Evolutionary conservation across 768 basidiomycete genomes (phyloP).

Genomic region (Suillus subaureus): DNA sequence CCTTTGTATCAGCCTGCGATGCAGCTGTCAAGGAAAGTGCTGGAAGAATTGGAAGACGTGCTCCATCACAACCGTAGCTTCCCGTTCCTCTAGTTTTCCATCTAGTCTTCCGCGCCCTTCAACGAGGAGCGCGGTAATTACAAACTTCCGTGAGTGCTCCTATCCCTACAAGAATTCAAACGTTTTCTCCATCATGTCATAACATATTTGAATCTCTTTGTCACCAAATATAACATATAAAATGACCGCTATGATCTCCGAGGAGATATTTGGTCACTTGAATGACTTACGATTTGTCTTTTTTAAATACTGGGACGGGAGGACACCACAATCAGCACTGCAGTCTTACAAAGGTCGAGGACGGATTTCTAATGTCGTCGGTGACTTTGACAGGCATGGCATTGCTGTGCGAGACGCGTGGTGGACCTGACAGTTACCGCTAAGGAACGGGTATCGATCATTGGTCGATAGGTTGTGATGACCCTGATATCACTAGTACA

Average conservation of each 20-base stretch:
- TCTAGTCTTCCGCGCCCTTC: not conserved
- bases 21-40: not conserved
- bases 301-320: not conserved
- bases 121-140: slow-evolving; percentile 6
- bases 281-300: not conserved
- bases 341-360: not conserved
- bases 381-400: not conserved
- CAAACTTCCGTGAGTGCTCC: not conserved
- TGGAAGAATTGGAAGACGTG: not conserved
- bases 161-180: not conserved
- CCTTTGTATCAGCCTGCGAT: not conserved
- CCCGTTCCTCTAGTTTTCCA: not conserved
- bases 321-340: not conserved
- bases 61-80: not conserved
- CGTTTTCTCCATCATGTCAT: not conserved
- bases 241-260: not conserved
- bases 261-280: not conserved
- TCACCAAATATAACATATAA: not conserved
- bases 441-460: not conserved
- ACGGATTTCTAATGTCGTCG: not conserved
- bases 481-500: not conserved
- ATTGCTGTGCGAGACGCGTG: not conserved
- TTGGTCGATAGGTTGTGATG: not conserved
- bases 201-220: not conserved
- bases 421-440: not conserved